Conservation (phyloP, 192 early-diverging fungal genomes). For the Entophlyctis luteolus region DNA sequence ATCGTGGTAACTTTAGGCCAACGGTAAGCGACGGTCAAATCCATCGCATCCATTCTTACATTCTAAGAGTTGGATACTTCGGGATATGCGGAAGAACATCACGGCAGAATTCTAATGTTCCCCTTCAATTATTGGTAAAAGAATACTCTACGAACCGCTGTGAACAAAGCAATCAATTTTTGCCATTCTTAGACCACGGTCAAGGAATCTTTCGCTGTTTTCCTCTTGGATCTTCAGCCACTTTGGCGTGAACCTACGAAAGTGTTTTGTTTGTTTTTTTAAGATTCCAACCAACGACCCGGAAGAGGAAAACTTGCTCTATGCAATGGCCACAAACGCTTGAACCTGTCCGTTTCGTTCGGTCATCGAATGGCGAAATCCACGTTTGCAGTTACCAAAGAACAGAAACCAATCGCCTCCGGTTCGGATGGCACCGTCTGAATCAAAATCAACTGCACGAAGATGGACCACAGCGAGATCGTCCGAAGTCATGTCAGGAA, state of each 20-base stretch:
- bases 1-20: background rate
- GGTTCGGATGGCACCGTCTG: background rate
- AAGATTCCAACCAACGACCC: background rate
- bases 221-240: background rate
- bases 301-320: background rate
- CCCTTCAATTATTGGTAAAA: too few relatives aligned
- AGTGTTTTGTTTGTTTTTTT: background rate
- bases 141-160: too few relatives aligned
- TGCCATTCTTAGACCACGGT: background rate
- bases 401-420: slow-evolving; percentile 17
- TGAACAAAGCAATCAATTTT: slow-evolving; percentile 8
- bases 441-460: background rate
- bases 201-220: background rate
- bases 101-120: background rate
- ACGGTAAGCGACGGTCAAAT: background rate
- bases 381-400: background rate
- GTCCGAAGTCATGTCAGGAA: background rate
- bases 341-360: background rate
- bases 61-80: background rate
- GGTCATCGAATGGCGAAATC: background rate
- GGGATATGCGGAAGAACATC: background rate
- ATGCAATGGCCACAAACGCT: slow-evolving; percentile 1
- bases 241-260: slow-evolving; percentile 9
- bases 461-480: background rate
- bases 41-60: background rate